Evolutionary conservation across 176 grass and related monocot genomes (phyloP).

Genomic region (Zea mays): DNA sequence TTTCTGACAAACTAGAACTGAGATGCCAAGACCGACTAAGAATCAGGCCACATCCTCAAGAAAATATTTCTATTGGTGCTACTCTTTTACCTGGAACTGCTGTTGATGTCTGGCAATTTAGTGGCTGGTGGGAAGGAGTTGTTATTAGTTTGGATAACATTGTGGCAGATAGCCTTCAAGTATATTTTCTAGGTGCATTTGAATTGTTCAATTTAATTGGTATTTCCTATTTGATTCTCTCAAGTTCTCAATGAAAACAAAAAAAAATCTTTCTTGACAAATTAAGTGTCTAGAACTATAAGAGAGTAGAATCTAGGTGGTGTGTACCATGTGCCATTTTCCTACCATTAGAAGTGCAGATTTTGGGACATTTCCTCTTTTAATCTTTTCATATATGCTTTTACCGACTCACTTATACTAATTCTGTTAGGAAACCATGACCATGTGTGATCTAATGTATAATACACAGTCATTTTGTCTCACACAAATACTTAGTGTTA

Average conservation of each 20-base stretch:
- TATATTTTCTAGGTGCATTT: constrained; percentile 68
- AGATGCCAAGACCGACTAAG: constrained; percentile 63
- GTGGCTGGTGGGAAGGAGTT: constrained; percentile 96
- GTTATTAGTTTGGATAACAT: constrained; percentile 44
- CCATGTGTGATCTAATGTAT: background rate
- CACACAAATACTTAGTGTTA: background rate
- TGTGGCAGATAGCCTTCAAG: constrained; percentile 52
- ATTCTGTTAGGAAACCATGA: constrained; percentile 1
- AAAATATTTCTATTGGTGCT: constrained; percentile 42
- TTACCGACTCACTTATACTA: background rate
- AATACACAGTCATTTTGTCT: background rate
- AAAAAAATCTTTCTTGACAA: constrained; percentile 7
- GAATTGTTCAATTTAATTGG: constrained; percentile 21
- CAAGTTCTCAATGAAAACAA: constrained; percentile 1
- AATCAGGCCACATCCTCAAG: constrained; percentile 60
- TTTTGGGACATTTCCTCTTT: background rate
- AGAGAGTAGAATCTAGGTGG: too few species aligned
- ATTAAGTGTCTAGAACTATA: background rate
- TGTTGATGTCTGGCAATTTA: constrained; percentile 78
- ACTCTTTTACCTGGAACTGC: constrained; percentile 63
- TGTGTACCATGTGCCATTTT: too few species aligned
- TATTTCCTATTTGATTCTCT: constrained; percentile 6
- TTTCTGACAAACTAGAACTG: constrained; percentile 72
- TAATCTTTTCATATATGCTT: background rate
- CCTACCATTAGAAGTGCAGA: too few species aligned